Evolutionary conservation across 2,329 filamentous ascomycete species (phyloP).

Genomic region (Huntiella moniliformis): DNA sequence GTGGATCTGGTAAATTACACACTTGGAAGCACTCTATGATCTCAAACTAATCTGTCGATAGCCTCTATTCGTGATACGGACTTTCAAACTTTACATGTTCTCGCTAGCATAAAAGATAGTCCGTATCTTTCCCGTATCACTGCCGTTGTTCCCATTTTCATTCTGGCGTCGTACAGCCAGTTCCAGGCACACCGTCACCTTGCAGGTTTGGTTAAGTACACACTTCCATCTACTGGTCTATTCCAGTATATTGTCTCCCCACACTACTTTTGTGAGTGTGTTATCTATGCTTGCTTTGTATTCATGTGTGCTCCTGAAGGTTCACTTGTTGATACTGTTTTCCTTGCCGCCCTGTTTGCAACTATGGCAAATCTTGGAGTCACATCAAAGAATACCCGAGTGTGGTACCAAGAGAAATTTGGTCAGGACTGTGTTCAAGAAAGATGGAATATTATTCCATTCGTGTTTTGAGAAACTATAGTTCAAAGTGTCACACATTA

Average conservation of each 20-base stretch:
- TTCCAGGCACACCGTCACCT: slow-evolving; percentile 55
- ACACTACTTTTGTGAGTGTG: slow-evolving; percentile 79
- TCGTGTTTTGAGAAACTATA: slow-evolving; percentile 31
- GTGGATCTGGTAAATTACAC: slow-evolving; percentile 45
- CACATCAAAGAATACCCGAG: slow-evolving; percentile 58
- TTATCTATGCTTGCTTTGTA: slow-evolving; percentile 65
- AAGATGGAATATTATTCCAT: slow-evolving; percentile 62
- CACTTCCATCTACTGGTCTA: slow-evolving; percentile 51
- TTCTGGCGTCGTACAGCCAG: slow-evolving; percentile 53
- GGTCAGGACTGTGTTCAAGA: slow-evolving; percentile 41
- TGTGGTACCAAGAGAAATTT: slow-evolving; percentile 66
- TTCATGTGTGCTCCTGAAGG: slow-evolving; percentile 53
- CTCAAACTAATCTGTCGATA: slow-evolving; percentile 12
- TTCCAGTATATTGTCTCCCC: slow-evolving; percentile 64
- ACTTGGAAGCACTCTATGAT: background rate
- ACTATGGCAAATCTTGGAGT: slow-evolving; percentile 63
- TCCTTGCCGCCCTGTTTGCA: slow-evolving; percentile 53
- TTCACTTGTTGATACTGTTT: slow-evolving; percentile 48
- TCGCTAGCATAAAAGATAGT: background rate
- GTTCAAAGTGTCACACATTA: background rate
- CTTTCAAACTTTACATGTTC: background rate
- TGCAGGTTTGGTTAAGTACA: slow-evolving; percentile 59
- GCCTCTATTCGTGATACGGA: slow-evolving; percentile 17
- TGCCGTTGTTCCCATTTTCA: slow-evolving; percentile 42
- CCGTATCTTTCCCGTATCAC: slow-evolving; percentile 3